A percentile compares a stretch with the other conserved stretches of the same genome.
phyloP scores from a whole-genome alignment of 371 early-diverging fungal species.

The Mucor ambiguus region DNA sequence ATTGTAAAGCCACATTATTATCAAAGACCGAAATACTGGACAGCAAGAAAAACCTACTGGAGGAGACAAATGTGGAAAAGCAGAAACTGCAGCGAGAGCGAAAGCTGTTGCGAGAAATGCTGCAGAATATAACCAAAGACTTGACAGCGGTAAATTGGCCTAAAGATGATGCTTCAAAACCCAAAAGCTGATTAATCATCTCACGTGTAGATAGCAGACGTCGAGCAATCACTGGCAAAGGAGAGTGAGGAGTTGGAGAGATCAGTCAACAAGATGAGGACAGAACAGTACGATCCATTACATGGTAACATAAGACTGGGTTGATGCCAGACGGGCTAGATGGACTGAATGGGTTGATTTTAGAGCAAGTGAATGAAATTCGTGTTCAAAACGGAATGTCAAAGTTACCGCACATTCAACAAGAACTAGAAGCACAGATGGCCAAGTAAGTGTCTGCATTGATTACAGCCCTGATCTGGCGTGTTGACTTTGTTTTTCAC shows the following conservation, averaged over 20 bases:
- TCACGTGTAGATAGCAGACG: constrained; percentile 26
- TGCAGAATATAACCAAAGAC: constrained; percentile 47
- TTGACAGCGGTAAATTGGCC: constrained; percentile 34
- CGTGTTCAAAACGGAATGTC: constrained; percentile 34
- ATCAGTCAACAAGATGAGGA: constrained; percentile 26
- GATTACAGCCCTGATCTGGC: background rate
- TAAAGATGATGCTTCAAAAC: background rate
- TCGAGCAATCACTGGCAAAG: constrained; percentile 32
- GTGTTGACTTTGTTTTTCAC: background rate
- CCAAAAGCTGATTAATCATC: background rate
- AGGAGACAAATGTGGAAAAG: constrained; percentile 42
- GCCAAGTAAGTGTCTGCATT: constrained; percentile 32
- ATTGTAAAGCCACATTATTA: constrained; percentile 41
- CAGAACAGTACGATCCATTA: constrained; percentile 47
- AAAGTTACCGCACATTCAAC: constrained; percentile 46
- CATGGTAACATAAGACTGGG: constrained; percentile 30
- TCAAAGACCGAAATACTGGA: constrained; percentile 41
- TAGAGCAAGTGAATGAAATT: constrained; percentile 48
- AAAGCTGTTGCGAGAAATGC: constrained; percentile 40
- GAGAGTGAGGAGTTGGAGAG: constrained; percentile 42
- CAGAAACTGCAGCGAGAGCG: constrained; percentile 44
- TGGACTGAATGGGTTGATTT: background rate
- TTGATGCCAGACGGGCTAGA: background rate
- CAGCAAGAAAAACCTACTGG: constrained; percentile 37
- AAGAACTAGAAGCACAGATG: constrained; percentile 48